A percentile compares a stretch with the other conserved stretches of the same genome.
Conservation (phyloP, 345 rosid species). For the Brassica cretica region DNA sequence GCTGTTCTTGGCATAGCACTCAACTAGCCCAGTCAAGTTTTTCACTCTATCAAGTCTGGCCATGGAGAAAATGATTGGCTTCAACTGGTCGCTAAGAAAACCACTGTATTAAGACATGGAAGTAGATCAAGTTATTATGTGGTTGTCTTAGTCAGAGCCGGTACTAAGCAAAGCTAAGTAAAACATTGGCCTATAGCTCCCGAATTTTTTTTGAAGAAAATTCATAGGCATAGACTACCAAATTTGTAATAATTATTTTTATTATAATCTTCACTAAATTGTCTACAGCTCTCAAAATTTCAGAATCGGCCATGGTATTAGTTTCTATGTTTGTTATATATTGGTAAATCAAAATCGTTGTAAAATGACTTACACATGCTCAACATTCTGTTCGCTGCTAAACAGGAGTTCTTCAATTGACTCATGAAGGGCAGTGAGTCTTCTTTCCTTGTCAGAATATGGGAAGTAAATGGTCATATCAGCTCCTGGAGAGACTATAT, state of each 20-base stretch:
- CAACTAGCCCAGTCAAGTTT: conserved; percentile 59
- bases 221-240: too few species aligned
- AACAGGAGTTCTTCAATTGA: conserved; percentile 54
- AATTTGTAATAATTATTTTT: too few species aligned
- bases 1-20: conserved; percentile 49
- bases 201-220: too few species aligned
- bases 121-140: not conserved
- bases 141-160: not conserved
- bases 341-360: not conserved
- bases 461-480: conserved; percentile 66
- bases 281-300: too few species aligned
- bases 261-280: too few species aligned
- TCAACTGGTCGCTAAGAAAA: conserved; percentile 43
- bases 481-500: conserved; percentile 68
- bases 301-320: too few species aligned
- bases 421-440: conserved; percentile 55
- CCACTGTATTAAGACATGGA: conserved; percentile 42
- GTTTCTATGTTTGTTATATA: not conserved
- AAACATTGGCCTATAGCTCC: too few species aligned
- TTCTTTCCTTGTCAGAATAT: conserved; percentile 49
- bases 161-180: too few species aligned
- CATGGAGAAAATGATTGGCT: conserved; percentile 69
- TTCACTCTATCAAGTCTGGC: conserved; percentile 67
- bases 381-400: conserved; percentile 47
- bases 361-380: conserved; percentile 54